Percentiles rank a stretch among this genome's conserved stretches.
These are phyloP conservation scores for Helichrysum umbraculigerum DNA, from an alignment of 129 eudicot species.

Conservation along the genomic window DNA sequence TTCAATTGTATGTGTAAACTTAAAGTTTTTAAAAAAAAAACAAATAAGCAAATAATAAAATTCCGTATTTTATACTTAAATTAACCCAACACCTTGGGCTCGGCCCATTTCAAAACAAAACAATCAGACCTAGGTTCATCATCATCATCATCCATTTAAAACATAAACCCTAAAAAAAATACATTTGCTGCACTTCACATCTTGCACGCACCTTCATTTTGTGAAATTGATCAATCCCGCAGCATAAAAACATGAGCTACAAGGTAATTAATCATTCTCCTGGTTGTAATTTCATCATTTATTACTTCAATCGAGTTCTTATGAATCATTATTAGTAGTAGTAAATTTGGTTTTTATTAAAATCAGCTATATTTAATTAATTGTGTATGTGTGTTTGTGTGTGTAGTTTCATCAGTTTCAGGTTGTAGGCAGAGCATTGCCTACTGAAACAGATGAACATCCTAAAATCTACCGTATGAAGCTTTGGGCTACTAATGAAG, in stretches of 20 bases:
- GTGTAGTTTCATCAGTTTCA: slow-evolving; percentile 65
- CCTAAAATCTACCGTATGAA: slow-evolving; percentile 76
- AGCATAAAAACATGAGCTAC: slow-evolving; percentile 20
- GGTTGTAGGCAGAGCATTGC: slow-evolving; percentile 66
- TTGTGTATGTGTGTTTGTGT: slow-evolving; percentile 6
- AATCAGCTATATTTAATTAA: too few relatives aligned
- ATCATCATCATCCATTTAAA: too few relatives aligned
- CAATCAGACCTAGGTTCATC: too few relatives aligned
- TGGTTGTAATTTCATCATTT: not conserved
- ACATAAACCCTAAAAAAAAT: slow-evolving; percentile 18
- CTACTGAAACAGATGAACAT: slow-evolving; percentile 58
- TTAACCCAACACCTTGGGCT: too few relatives aligned
- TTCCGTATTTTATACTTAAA: too few relatives aligned
- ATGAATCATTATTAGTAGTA: too few relatives aligned
- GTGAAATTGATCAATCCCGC: not conserved
- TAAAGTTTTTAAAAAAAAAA: too few relatives aligned
- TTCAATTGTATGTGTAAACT: too few relatives aligned
- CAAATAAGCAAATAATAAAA: too few relatives aligned
- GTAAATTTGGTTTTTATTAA: too few relatives aligned
- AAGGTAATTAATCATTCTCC: slow-evolving; percentile 10
- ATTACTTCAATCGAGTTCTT: too few relatives aligned
- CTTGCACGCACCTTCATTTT: not conserved
- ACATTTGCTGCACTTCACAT: slow-evolving; percentile 11
- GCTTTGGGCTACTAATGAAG: slow-evolving; percentile 66
- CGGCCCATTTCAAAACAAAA: slow-evolving; percentile 17